phyloP scores from a whole-genome alignment of 805 yeast species.

The Candida loeiensis region DNA sequence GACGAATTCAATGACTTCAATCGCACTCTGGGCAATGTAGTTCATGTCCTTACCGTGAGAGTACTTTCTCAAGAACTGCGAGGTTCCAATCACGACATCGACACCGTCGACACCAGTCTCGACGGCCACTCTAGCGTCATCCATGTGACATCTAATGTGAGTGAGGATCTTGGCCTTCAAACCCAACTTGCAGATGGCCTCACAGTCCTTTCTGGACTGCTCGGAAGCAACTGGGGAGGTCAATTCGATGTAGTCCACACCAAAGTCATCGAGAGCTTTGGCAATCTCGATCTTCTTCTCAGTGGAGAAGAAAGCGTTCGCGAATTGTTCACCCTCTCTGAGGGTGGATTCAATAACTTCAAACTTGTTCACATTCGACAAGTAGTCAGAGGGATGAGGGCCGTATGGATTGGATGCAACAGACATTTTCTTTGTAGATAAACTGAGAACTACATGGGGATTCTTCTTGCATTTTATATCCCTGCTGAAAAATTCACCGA shows the following conservation, averaged over 20 bases:
- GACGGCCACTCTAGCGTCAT: conserved; percentile 95
- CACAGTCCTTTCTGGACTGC: conserved; percentile 90
- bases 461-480: conserved; percentile 1
- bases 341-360: conserved; percentile 92
- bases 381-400: conserved; percentile 88
- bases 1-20: conserved; percentile 96
- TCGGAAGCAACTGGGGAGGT: conserved; percentile 98
- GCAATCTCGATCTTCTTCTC: conserved; percentile 97
- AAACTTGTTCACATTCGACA: conserved; percentile 85
- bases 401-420: conserved; percentile 74
- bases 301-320: conserved; percentile 91
- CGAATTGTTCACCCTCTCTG: conserved; percentile 98
- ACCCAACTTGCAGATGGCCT: conserved; percentile 96
- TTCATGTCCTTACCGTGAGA: conserved; percentile 99
- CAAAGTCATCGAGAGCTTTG: conserved; percentile 93
- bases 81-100: conserved; percentile 96
- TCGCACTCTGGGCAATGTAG: conserved; percentile 91
- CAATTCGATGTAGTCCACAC: conserved; percentile 95
- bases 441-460: not conserved
- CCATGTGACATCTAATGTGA: conserved; percentile 98
- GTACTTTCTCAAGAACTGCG: conserved; percentile 88
- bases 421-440: conserved; percentile 8
- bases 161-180: conserved; percentile 93
- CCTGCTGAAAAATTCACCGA: conserved; percentile 1
- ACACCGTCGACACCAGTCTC: conserved; percentile 99